Conservation (phyloP, 164 flowering plant genomes). For the Litsea cubeba region DNA sequence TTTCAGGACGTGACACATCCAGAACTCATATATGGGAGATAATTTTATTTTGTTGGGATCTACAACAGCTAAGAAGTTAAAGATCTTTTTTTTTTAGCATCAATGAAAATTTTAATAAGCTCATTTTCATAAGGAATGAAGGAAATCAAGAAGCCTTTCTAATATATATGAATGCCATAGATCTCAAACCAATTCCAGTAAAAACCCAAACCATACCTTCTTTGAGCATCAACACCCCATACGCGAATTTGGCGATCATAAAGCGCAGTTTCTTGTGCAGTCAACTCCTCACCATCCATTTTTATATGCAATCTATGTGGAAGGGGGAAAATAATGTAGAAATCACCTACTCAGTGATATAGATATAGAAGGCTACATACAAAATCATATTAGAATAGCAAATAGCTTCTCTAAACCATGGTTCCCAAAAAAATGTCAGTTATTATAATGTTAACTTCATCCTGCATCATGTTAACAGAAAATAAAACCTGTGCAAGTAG, state of each 20-base stretch:
- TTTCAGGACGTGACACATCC: too few species aligned
- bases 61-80: not conserved
- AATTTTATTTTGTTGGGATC: not conserved
- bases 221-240: constrained; percentile 97
- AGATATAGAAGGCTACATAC: too few species aligned
- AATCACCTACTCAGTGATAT: too few species aligned
- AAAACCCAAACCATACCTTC: constrained; percentile 50
- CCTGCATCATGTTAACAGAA: too few species aligned
- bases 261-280: constrained; percentile 90
- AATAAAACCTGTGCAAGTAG: too few species aligned
- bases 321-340: too few species aligned
- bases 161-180: not conserved
- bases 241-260: constrained; percentile 99
- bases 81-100: not conserved
- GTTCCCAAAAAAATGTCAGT: too few species aligned
- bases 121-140: not conserved
- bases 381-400: too few species aligned
- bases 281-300: constrained; percentile 84
- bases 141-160: not conserved
- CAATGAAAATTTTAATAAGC: not conserved
- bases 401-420: too few species aligned
- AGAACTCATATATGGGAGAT: not conserved
- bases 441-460: too few species aligned
- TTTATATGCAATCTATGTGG: constrained; percentile 6
- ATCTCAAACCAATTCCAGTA: not conserved